Evolutionary conservation across 169 alveolate genomes (phyloP), one percentile per base, ranked within the genome.

Genomic region (Neospora caninum): DNA sequence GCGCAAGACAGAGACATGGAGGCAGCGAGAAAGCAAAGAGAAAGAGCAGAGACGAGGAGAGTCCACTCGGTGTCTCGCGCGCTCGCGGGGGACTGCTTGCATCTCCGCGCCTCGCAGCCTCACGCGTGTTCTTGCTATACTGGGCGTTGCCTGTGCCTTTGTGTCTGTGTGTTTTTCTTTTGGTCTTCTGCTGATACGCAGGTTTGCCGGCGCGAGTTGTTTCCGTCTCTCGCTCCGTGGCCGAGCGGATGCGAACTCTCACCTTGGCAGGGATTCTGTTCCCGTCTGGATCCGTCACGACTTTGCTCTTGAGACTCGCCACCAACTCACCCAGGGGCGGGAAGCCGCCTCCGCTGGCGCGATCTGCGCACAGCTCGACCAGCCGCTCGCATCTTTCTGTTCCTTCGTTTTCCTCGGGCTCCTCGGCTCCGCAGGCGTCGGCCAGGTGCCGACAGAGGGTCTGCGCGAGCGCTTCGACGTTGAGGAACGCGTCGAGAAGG

Each of bases 401-500:
- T 38, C 45, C 86, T 10, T 29, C 45, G 39, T 25, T 36, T 67
- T 36, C 27, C 89, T 36, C 34, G 0, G 38, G 42, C 64, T 27
- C 38, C 89, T 42, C 67, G 89, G 18, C 36, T 38, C 49, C 54
- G 34, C 49, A 45, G 6, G 41, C 4, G 43, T 4, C 49, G 1
- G 38, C 69, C n/a, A 82, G 69, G 2, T 0, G 1, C 4, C 25
- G 38, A 0, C 38, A 0, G 49, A 86, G 92, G 78, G 18, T 4
- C 13, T 25, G n/a, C 9, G 80, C 49, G 53, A 86, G 80, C 31
- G 45, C 29, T 41, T 92, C 88, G 39, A 92, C 83, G 54, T 4
- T 34, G 43, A 13, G 82, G 31, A 92, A 92, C 36, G 93, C 82
- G 54, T 83, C 87, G 53, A 86, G 93, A 25, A 92, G 93, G 16